A percentile compares a stretch with the other conserved stretches of the same genome.
Conservation (phyloP, 495 filamentous ascomycete genomes). For the Platismatia glauca region DNA sequence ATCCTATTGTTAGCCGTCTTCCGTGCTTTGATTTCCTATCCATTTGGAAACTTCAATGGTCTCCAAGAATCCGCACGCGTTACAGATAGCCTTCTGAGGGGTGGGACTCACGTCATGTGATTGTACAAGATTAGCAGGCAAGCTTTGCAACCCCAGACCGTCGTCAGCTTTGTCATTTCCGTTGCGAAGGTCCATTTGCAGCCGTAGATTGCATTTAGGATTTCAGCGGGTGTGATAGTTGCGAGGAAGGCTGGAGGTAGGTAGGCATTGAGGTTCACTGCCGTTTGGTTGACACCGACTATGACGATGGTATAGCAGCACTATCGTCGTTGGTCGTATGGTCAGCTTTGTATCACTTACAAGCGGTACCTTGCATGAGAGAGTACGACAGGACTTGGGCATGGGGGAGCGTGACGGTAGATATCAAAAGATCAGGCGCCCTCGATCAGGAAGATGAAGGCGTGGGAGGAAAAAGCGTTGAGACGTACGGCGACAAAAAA, state of each 20-base stretch:
- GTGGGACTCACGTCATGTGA: conserved; percentile 39
- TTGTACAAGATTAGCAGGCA: conserved; percentile 47
- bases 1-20: background rate
- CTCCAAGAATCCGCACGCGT: background rate
- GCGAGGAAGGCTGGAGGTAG: conserved; percentile 38
- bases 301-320: conserved; percentile 41
- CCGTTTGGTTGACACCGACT: conserved; percentile 43
- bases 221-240: conserved; percentile 38
- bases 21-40: background rate
- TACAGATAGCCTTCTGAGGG: background rate
- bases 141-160: conserved; percentile 47
- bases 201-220: conserved; percentile 39
- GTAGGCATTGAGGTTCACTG: conserved; percentile 44
- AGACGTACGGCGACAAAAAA: conserved; percentile 36
- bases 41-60: background rate
- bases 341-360: background rate
- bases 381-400: background rate
- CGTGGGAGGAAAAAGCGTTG: background rate
- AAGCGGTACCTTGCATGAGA: background rate
- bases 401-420: background rate
- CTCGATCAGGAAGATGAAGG: background rate
- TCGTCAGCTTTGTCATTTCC: conserved; percentile 35
- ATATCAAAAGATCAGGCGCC: background rate
- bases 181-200: conserved; percentile 47
- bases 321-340: background rate